phyloP scores from a whole-genome alignment of 345 rosid species.

The Hypericum androsaemum region DNA sequence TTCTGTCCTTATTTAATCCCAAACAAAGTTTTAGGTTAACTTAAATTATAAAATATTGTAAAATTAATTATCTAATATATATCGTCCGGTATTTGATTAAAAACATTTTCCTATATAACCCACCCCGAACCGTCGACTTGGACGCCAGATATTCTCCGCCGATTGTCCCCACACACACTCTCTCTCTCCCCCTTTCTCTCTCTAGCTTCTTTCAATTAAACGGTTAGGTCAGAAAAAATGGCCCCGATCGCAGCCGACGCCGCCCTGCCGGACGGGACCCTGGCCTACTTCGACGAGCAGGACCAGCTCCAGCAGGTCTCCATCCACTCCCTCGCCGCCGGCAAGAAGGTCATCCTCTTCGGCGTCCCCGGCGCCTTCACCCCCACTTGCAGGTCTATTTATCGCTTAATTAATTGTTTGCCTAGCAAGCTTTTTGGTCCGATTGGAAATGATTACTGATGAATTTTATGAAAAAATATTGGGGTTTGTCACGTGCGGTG shows the following conservation, averaged over 20 bases:
- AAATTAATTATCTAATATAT: no score
- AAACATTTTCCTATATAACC: no score
- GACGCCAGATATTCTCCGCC: no score
- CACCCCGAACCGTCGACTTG: no score
- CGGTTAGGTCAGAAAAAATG: slow-evolving; percentile 25
- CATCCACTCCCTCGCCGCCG: slow-evolving; percentile 72
- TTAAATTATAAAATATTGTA: no score
- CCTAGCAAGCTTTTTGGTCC: no score
- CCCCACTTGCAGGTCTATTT: slow-evolving; percentile 67
- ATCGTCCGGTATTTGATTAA: no score
- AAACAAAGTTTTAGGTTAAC: no score
- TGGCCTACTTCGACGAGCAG: slow-evolving; percentile 77
- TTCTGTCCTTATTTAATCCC: no score
- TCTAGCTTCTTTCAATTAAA: not conserved
- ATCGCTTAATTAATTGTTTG: not conserved
- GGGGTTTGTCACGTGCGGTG: not conserved
- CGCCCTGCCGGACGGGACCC: slow-evolving; percentile 62
- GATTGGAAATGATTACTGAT: no score
- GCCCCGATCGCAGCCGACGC: slow-evolving; percentile 83
- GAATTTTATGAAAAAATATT: no score
- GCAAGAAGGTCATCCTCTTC: slow-evolving; percentile 70
- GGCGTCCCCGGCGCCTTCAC: slow-evolving; percentile 99
- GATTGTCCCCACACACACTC: no score
- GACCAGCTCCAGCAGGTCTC: slow-evolving; percentile 73
- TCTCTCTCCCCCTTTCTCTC: not conserved